Conservation (phyloP, 177 flowering plant species). For the Vitis hybrid region DNA sequence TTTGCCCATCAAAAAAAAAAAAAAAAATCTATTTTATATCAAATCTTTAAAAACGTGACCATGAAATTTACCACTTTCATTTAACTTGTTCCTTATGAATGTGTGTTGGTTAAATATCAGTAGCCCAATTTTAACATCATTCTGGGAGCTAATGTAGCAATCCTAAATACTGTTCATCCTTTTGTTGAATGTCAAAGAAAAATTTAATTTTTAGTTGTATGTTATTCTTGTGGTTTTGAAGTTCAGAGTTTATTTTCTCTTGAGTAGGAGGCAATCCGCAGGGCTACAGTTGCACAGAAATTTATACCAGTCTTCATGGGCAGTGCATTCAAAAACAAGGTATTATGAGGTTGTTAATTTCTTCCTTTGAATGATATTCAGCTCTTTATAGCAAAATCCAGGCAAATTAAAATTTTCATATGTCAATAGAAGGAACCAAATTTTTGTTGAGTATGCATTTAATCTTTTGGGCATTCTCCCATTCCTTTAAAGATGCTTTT, state of each 20-base stretch:
- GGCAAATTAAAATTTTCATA: too few relatives aligned
- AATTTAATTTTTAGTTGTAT: background rate
- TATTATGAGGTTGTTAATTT: conserved; percentile 15
- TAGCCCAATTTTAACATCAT: background rate
- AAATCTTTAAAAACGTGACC: too few relatives aligned
- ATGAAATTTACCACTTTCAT: too few relatives aligned
- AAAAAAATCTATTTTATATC: too few relatives aligned
- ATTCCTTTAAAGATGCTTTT: too few relatives aligned
- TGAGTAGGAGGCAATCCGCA: conserved; percentile 82
- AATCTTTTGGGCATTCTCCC: too few relatives aligned
- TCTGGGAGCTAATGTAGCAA: background rate
- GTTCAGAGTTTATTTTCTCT: conserved; percentile 8
- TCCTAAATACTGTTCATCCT: background rate
- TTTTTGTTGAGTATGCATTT: too few relatives aligned
- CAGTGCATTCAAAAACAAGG: conserved; percentile 99
- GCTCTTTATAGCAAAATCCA: background rate
- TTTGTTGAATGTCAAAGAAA: background rate
- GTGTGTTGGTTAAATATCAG: background rate
- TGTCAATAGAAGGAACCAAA: too few relatives aligned
- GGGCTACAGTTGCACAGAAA: conserved; percentile 86
- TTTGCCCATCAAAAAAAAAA: too few relatives aligned
- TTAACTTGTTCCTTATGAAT: too few relatives aligned
- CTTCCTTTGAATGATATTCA: background rate
- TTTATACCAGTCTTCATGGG: conserved; percentile 99
- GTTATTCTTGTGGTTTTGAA: conserved; percentile 3